These are phyloP conservation scores for Cercospora berteroae DNA, from an alignment of 2,329 filamentous ascomycete genomes.

Conservation along the genomic window DNA sequence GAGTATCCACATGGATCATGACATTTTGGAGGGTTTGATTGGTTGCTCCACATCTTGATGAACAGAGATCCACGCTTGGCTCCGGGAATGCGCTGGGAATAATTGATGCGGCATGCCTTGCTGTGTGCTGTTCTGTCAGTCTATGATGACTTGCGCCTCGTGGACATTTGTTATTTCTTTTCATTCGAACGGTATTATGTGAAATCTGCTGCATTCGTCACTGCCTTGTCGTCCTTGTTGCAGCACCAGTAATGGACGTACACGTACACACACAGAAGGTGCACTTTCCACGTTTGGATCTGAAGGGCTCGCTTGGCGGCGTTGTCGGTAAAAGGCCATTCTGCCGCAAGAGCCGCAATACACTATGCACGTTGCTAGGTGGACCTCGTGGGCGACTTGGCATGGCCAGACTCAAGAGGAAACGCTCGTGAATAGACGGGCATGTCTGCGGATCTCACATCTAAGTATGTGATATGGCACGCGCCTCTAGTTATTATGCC, in stretches of 20 bases:
- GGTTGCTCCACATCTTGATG: not conserved
- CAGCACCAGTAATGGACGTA: not conserved
- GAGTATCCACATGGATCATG: not conserved
- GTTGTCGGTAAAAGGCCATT: not conserved
- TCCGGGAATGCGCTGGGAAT: slow-evolving; percentile 2
- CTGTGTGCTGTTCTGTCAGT: not conserved
- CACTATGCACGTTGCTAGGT: not conserved
- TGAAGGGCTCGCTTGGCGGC: not conserved
- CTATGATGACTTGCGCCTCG: not conserved
- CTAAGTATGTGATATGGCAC: not conserved
- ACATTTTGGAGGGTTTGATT: not conserved
- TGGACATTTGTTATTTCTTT: not conserved
- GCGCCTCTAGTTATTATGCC: not conserved
- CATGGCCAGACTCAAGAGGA: not conserved
- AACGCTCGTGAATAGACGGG: not conserved
- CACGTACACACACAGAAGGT: not conserved
- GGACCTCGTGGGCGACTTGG: not conserved
- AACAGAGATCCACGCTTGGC: not conserved
- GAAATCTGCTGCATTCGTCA: not conserved
- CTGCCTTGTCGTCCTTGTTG: not conserved
- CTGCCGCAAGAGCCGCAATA: not conserved
- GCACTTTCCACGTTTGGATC: not conserved
- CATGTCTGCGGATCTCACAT: not conserved
- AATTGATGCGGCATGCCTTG: not conserved
- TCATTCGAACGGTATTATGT: not conserved